Base-by-base conservation (phyloP, 495 filamentous ascomycete species). In the Penicillium flavigenum region DNA sequence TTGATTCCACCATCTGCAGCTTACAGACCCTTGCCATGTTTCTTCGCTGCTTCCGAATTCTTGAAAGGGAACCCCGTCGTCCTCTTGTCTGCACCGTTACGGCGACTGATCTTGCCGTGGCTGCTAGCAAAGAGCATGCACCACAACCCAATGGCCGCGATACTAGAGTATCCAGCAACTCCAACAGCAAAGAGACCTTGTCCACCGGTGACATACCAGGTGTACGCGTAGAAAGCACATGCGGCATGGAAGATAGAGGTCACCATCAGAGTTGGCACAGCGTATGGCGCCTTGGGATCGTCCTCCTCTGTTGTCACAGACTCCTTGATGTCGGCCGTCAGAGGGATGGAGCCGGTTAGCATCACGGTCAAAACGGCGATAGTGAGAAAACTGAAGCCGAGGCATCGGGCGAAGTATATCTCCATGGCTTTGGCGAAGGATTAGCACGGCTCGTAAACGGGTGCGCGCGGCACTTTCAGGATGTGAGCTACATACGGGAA, bases 61-160 rank as follows among this genome's bases (percentile, higher is more conserved):
- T 61, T 63, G 62, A 81, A 95, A n/a, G 91, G 91, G 65, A 86
- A 96, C 26, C 88, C 87, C 56, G 86, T 83, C 14, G 83, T 90
- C 65, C 88, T 79, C 76, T 90, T 89, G 67, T 94, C 91, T 5
- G 84, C 88, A 0, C 89, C 89, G 0, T 88, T 93, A 69, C 81
- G 83, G 57, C 81, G 76, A 64, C 81, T 87, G 48, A 91, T 86
- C 51, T 76, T 73, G 2, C 82, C 84, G 60, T 82, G 72, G 22
- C 80, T 83, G 39, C 76, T 86, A 1, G 80, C 89, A 66, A 95
- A 96, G 41, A 95, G 63, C 49, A 91, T 61, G 61, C 85, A 86
- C 89, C 89, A 95, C 9, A 87, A 63, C 5, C 86, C 91, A 17
- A 90, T 67, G 3, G 76, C 72, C 9, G 82, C 83, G 53, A 95